Conservation (phyloP, 768 basidiomycete genomes). For the Russula abietina region DNA sequence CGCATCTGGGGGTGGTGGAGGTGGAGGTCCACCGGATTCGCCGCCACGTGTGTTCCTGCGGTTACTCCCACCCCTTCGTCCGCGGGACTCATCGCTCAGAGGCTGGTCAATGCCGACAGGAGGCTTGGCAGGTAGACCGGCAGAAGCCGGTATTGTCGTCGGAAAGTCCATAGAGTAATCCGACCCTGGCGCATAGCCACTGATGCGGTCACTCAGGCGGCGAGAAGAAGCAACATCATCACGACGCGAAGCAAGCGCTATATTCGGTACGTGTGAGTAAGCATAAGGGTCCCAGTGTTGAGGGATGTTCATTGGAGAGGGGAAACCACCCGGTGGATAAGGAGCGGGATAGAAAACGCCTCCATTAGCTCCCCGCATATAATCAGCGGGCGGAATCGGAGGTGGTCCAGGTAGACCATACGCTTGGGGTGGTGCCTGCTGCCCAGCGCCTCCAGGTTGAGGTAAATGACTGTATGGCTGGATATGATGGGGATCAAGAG, state of each 20-base stretch:
- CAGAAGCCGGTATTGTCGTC: slow-evolving; percentile 47
- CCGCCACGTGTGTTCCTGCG: slow-evolving; percentile 32
- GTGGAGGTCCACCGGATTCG: slow-evolving; percentile 45
- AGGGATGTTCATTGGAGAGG: slow-evolving; percentile 34
- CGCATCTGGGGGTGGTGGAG: slow-evolving; percentile 80
- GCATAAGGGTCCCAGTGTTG: slow-evolving; percentile 45
- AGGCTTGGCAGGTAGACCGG: slow-evolving; percentile 79
- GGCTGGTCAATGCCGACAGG: slow-evolving; percentile 40
- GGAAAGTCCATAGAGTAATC: slow-evolving; percentile 39
- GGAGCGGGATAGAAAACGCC: slow-evolving; percentile 30
- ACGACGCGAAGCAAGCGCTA: slow-evolving; percentile 41
- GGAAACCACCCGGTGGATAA: slow-evolving; percentile 42
- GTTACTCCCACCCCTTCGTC: slow-evolving; percentile 37
- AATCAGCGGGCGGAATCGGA: slow-evolving; percentile 32
- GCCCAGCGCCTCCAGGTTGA: slow-evolving; percentile 54
- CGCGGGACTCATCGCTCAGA: slow-evolving; percentile 37
- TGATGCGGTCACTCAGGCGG: slow-evolving; percentile 73
- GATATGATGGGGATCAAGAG: slow-evolving; percentile 90
- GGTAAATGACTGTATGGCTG: slow-evolving; percentile 81
- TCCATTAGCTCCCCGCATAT: slow-evolving; percentile 28
- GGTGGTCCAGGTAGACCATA: slow-evolving; percentile 69
- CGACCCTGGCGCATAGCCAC: slow-evolving; percentile 58
- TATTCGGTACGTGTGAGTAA: slow-evolving; percentile 36
- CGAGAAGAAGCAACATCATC: slow-evolving; percentile 55
- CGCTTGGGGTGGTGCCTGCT: slow-evolving; percentile 76